Conservation (phyloP, 1,139 yeast species). For the Blastobotrys apis region DNA sequence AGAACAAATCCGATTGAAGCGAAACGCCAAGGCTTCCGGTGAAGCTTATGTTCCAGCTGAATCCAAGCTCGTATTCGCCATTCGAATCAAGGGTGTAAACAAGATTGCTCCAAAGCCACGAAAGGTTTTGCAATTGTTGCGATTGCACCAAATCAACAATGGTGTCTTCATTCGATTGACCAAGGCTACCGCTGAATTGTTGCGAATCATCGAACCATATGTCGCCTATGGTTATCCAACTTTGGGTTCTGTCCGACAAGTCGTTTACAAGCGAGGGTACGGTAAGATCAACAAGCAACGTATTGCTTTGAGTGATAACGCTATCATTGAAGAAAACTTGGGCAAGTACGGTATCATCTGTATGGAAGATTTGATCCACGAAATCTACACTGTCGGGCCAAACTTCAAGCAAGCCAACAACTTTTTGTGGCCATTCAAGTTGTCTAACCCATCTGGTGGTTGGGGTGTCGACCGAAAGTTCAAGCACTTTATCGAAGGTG, state of each 20-base stretch:
- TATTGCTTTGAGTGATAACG: slow-evolving; percentile 82
- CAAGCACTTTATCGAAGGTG: slow-evolving; percentile 99
- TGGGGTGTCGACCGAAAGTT: slow-evolving; percentile 99
- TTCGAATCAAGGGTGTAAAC: slow-evolving; percentile 99
- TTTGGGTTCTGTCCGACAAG: slow-evolving; percentile 91
- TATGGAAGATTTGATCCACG: slow-evolving; percentile 97
- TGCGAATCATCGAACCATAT: slow-evolving; percentile 98
- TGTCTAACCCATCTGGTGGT: slow-evolving; percentile 99
- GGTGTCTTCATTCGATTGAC: slow-evolving; percentile 98
- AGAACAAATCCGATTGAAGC: slow-evolving; percentile 87
- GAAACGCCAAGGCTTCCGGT: slow-evolving; percentile 96
- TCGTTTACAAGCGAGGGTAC: slow-evolving; percentile 99
- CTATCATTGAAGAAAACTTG: slow-evolving; percentile 88
- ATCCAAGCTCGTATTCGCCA: slow-evolving; percentile 92
- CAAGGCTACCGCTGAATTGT: slow-evolving; percentile 97
- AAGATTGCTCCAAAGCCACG: slow-evolving; percentile 99
- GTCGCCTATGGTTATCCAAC: slow-evolving; percentile 99
- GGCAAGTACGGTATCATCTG: slow-evolving; percentile 98
- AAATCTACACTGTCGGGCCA: slow-evolving; percentile 98
- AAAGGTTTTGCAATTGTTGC: slow-evolving; percentile 96
- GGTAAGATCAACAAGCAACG: slow-evolving; percentile 99
- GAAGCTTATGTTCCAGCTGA: slow-evolving; percentile 84
- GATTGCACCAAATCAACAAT: slow-evolving; percentile 97
- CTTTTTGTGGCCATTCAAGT: slow-evolving; percentile 99
- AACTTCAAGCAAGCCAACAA: slow-evolving; percentile 99